Base-by-base conservation (phyloP, 345 rosid species). In the Salix purpurea region DNA sequence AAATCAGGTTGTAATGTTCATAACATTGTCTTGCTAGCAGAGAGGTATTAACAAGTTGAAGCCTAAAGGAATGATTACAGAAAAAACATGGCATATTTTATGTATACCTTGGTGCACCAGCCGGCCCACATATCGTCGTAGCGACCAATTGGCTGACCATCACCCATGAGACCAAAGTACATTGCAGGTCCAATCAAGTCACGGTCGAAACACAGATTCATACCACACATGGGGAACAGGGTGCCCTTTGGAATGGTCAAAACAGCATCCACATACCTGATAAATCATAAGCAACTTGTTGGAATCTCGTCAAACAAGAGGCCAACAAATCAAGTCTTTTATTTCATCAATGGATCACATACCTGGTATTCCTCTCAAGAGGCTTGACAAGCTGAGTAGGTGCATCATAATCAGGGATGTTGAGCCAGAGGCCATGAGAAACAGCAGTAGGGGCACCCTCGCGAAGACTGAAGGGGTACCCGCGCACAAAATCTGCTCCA, bases 381-480 rank as follows among this genome's bases (percentile, higher is more conserved):
- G 99, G 99, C 92, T 95, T 95, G 50, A 95, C 99, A 42, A 95
- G 99, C 79, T 95, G 99, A n/a, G 99, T 95, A 1, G 99, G 99
- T 13, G 99, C 99, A 78, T 95, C 99, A 71, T 95, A 95, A 80
- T 95, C 99, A 4, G 99, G 98, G 79, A 95, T 95, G 90, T 95
- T 95, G 72, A 95, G 94, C 99, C 99, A 95, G 61, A 95, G 97
- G 69, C 97, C 99, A 74, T 95, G 99, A 56, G 99, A 95, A 72
- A 91, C 96, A 58, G 97, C 99, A 21, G 99, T 95, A 4, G 93
- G 88, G 30, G 87, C 97, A 85, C 99, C 99, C 86, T 95, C 99
- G 0, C 99, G 89, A 0, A 93, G 91, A 85, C 96, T 95, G 70
- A 95, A 95, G 52, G 99, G 99, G 85, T 91, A 95, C 65, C 99